Base-by-base conservation (phyloP, 192 early-diverging fungal species). In the Funneliformis geosporum region DNA sequence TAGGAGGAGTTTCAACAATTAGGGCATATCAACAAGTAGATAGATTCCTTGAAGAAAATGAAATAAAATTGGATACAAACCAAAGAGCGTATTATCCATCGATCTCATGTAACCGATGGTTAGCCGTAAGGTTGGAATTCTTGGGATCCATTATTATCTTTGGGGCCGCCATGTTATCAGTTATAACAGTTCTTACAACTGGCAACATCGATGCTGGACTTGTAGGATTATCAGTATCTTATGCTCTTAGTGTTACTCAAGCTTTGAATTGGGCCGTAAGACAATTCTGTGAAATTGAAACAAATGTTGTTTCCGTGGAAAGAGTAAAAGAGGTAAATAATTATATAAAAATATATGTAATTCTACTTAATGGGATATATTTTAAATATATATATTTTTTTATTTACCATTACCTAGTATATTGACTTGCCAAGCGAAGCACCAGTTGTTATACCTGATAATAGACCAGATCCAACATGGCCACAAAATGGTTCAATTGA, bases 191-290 rank as follows among this genome's bases (percentile, higher is more conserved):
- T 8, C 71, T 92, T 11, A 85, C 86, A 11, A 89, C 89, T 55
- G 55, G 82, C 62, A 60, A 43, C 6, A 85, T 90, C 47, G 91
- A 95, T 81, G 91, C 93, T 9, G 93, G 94, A 10, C 81, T 91
- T 71, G 91, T 92, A 14, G 93, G 91, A 11, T 71, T 92, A 61
- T 83, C 89, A 27, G 86, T 94, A 6, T 89, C 89, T 5, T 95
- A 94, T 77, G 86, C 94, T 18, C 82, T 92, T 0, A 86, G 87
- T 27, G 89, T 95, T 60, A 95, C 96, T 4, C 91, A 95, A 80
- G 91, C 93, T 43, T 80, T 97, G 44, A 94, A 94, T 82, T 96
- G 94, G 96, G 90, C 93, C 84, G 91, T 97, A 11, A 89, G 96
- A 18, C 91, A 93, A 73, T 94, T 90, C 69, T 94, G 94, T 61